Conservation (phyloP, 805 yeast genomes). For the Kodamaea kaohsiungensis region DNA sequence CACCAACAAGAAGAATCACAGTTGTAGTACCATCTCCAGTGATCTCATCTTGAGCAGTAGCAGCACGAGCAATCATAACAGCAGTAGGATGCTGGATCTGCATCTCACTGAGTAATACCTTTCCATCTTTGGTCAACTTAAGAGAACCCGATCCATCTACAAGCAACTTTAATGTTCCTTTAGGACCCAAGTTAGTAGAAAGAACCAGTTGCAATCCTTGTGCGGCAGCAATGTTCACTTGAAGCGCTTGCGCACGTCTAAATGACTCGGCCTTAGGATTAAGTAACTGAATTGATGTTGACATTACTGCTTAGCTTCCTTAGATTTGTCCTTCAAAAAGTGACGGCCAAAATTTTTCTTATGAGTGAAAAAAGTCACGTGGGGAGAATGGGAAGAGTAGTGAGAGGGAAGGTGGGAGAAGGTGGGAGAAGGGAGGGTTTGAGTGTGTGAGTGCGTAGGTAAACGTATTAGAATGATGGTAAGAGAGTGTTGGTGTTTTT, state of each 20-base stretch:
- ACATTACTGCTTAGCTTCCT: constrained; percentile 24
- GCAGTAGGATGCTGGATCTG: constrained; percentile 70
- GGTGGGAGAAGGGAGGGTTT: neutral
- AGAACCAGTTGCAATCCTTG: constrained; percentile 94
- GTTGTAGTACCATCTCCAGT: constrained; percentile 99
- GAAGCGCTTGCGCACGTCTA: constrained; percentile 91
- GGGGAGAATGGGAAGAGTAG: neutral
- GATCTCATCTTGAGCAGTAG: constrained; percentile 97
- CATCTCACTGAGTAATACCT: constrained; percentile 91
- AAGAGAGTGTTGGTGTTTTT: neutral
- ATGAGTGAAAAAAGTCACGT: constrained; percentile 4
- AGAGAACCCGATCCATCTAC: constrained; percentile 97
- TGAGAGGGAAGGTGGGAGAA: neutral
- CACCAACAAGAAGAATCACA: constrained; percentile 92
- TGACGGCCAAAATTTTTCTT: neutral
- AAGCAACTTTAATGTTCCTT: constrained; percentile 93
- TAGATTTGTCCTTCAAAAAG: neutral
- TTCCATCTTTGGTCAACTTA: constrained; percentile 96
- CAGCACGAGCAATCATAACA: constrained; percentile 80
- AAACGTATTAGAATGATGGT: too few relatives aligned
- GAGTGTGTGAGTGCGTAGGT: neutral
- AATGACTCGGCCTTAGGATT: constrained; percentile 98
- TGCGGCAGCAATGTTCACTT: constrained; percentile 94
- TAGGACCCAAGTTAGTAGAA: constrained; percentile 92
- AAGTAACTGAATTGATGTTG: constrained; percentile 77